phyloP scores from a whole-genome alignment of 202 grass and related monocot species.

The Schoenoplectus triqueter region DNA sequence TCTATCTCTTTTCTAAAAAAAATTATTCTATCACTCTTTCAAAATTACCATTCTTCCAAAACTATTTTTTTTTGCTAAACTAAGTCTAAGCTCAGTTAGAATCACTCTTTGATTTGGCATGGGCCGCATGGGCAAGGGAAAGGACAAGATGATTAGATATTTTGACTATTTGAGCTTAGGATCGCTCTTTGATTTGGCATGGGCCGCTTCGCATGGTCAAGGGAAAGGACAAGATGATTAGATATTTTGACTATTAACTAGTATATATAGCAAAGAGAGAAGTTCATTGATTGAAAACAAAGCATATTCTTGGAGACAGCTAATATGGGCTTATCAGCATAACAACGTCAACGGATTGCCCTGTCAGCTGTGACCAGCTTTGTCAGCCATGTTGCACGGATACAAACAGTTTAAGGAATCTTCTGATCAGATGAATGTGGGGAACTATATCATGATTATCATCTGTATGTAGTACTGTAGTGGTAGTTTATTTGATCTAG shows the following conservation, averaged over 20 bases:
- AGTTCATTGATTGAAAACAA: not conserved
- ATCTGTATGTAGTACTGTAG: too few species aligned
- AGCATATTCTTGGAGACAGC: not conserved
- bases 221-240: constrained; percentile 22
- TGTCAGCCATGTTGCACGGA: constrained; percentile 30
- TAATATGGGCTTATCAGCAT: not conserved
- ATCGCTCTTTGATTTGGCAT: not conserved
- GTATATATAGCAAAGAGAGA: not conserved
- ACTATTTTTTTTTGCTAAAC: too few species aligned
- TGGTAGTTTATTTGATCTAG: too few species aligned
- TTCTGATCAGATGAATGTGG: not conserved
- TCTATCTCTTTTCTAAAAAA: too few species aligned
- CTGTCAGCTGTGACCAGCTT: constrained; percentile 11
- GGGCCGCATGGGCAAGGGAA: not conserved
- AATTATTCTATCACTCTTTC: too few species aligned
- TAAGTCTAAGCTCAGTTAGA: too few species aligned
- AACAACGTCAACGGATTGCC: constrained; percentile 3
- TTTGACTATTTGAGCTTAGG: too few species aligned
- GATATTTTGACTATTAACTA: not conserved
- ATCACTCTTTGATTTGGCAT: not conserved
- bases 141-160: constrained; percentile 20
- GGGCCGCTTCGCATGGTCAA: too few species aligned
- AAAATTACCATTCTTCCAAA: too few species aligned
- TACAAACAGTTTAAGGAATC: not conserved
- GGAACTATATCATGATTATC: too few species aligned